Conservation (phyloP, 495 filamentous ascomycete genomes). For the Platismatia glauca region DNA sequence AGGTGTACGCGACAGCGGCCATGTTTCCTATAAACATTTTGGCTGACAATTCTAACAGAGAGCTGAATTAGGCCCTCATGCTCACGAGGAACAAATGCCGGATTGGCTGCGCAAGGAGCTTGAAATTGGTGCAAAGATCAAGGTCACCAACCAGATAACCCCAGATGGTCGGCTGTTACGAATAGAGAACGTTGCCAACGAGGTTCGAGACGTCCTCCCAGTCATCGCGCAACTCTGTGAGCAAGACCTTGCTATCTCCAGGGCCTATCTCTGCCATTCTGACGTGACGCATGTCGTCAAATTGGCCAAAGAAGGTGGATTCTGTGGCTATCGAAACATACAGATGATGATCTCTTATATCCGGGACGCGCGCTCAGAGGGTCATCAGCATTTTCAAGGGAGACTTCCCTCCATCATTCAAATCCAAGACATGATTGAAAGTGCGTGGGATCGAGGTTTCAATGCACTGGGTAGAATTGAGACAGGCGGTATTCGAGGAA, state of each 20-base stretch:
- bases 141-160: constrained; percentile 46
- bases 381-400: constrained; percentile 49
- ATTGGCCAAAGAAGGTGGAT: constrained; percentile 70
- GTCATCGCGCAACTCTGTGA: constrained; percentile 64
- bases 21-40: not conserved
- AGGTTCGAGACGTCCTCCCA: constrained; percentile 59
- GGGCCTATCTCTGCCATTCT: constrained; percentile 73
- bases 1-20: constrained; percentile 31
- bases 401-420: constrained; percentile 69
- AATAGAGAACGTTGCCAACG: constrained; percentile 47
- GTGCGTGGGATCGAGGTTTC: constrained; percentile 82
- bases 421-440: constrained; percentile 83
- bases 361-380: constrained; percentile 44
- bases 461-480: constrained; percentile 64
- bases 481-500: constrained; percentile 80
- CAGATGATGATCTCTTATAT: constrained; percentile 88
- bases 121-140: constrained; percentile 51
- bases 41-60: constrained; percentile 38
- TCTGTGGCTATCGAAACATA: constrained; percentile 97
- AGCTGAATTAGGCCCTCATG: constrained; percentile 73
- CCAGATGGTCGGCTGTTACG: constrained; percentile 41
- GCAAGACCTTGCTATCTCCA: constrained; percentile 51
- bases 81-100: constrained; percentile 85
- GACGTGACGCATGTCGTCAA: constrained; percentile 74
- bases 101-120: constrained; percentile 62